phyloP scores from a whole-genome alignment of 352 stramenopile genomes.

The Aphanomyces euteiches region DNA sequence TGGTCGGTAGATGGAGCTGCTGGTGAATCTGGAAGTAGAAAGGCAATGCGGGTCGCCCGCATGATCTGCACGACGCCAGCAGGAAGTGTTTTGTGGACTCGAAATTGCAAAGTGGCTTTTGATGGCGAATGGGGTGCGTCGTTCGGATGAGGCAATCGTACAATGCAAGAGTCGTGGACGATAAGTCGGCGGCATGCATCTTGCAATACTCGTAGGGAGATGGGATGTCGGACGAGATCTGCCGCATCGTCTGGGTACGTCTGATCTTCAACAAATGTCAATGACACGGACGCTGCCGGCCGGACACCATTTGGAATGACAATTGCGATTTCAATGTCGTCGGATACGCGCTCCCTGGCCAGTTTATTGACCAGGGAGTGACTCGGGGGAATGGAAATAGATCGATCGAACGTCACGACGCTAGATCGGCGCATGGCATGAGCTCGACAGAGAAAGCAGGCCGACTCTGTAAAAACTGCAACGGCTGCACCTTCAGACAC shows the following conservation, averaged over 20 bases:
- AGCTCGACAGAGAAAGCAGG: constrained; percentile 13
- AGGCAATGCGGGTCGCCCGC: constrained; percentile 34
- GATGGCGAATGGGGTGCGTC: not conserved
- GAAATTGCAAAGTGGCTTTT: not conserved
- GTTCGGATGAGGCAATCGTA: not conserved
- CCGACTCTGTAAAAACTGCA: not conserved
- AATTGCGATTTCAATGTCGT: not conserved
- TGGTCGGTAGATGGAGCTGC: not conserved
- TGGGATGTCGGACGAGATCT: not conserved
- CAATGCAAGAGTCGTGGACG: constrained; percentile 8
- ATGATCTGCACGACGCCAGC: constrained; percentile 2
- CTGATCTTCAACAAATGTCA: not conserved
- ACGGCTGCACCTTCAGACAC: constrained; percentile 3
- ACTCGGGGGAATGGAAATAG: constrained; percentile 18
- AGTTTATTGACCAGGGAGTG: not conserved
- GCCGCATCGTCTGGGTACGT: not conserved
- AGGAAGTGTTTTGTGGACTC: constrained; percentile 9
- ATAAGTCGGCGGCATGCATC: constrained; percentile 22
- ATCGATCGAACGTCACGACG: not conserved
- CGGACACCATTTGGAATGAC: not conserved
- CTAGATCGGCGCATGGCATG: constrained; percentile 42
- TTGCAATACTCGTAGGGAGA: constrained; percentile 19
- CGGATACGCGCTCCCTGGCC: not conserved
- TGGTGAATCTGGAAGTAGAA: not conserved
- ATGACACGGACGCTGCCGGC: constrained; percentile 1